Base-by-base conservation (phyloP, 257 asterid species). In the Jaltomata sinuosa region DNA sequence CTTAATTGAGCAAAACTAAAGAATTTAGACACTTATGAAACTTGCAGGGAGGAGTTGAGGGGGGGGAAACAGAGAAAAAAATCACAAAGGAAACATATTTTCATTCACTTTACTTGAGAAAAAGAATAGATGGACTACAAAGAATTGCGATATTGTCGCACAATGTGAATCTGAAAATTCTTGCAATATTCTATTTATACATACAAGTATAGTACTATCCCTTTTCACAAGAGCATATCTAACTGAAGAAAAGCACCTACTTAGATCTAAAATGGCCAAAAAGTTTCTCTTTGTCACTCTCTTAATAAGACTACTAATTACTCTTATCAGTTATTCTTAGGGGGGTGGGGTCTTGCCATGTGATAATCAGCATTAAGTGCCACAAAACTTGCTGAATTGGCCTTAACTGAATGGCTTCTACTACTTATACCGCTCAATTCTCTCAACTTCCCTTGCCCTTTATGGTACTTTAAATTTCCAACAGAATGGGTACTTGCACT, bases 291-390 rank as follows among this genome's bases (percentile, higher is more conserved):
- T 34, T 36, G 25, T 27, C 67, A 10, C 0, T 31, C 64, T 54
- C 81, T 1, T 5, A 16, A 45, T 14, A 53, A 84, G 31, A 25
- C 19, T 59, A 55, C 27, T 71, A 15, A 18, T 72, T 82, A 34
- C 54, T 88, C 84, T 79, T 19, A n/a, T 93, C 89, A 91, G 85
- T 92, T 92, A 84, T 92, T 91, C 89, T 82, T 89, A 47, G 98
- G 97, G 34, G 98, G 98, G 45, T 94, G 98, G 1, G 92, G 79
- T 81, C 83, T 91, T 21, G 97, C 88, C 53, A 90, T 47, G 42
- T 89, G 92, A 88, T 94, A 94, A 90, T 94, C 98, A 53, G 92
- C 88, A 83, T 87, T 88, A 12, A 91, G 87, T 86, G 90, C 94
- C 89, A 88, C 86, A 29, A 88, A 84, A 82, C 85, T 74, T 0